phyloP scores from a whole-genome alignment of 495 filamentous ascomycete species.

The Penicillium paradoxum region DNA sequence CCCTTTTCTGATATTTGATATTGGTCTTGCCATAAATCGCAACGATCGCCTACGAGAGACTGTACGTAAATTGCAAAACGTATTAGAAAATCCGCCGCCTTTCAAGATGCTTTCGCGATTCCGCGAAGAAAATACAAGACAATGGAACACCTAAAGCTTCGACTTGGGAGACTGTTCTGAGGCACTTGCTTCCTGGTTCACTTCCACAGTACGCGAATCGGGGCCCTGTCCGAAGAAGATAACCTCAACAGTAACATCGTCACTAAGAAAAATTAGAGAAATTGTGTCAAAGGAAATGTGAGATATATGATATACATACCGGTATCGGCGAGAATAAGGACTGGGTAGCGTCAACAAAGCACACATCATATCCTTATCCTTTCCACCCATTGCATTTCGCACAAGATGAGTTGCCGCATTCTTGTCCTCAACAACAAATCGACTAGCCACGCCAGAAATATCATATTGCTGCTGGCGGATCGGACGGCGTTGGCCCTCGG shows the following conservation, averaged over 20 bases:
- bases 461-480: slow-evolving; percentile 82
- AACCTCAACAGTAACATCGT: slow-evolving; percentile 96
- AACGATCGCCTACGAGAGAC: neutral
- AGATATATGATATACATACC: slow-evolving; percentile 45
- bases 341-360: slow-evolving; percentile 87
- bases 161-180: slow-evolving; percentile 49
- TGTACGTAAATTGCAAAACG: neutral
- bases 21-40: neutral
- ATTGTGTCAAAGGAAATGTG: neutral
- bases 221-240: slow-evolving; percentile 89
- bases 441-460: slow-evolving; percentile 60
- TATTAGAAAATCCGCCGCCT: neutral
- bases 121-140: neutral
- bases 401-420: slow-evolving; percentile 96
- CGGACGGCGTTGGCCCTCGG: slow-evolving; percentile 56
- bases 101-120: neutral
- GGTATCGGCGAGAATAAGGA: slow-evolving; percentile 84
- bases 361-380: slow-evolving; percentile 89
- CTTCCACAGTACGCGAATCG: slow-evolving; percentile 68
- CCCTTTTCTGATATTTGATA: neutral
- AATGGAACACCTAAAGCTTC: slow-evolving; percentile 44
- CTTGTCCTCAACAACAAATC: slow-evolving; percentile 92
- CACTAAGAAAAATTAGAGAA: slow-evolving; percentile 43
- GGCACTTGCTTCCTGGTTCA: slow-evolving; percentile 85
- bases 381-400: slow-evolving; percentile 90